These are phyloP conservation scores for Sonneratia alba DNA, from an alignment of 345 rosid genomes.

Conservation along the genomic window DNA sequence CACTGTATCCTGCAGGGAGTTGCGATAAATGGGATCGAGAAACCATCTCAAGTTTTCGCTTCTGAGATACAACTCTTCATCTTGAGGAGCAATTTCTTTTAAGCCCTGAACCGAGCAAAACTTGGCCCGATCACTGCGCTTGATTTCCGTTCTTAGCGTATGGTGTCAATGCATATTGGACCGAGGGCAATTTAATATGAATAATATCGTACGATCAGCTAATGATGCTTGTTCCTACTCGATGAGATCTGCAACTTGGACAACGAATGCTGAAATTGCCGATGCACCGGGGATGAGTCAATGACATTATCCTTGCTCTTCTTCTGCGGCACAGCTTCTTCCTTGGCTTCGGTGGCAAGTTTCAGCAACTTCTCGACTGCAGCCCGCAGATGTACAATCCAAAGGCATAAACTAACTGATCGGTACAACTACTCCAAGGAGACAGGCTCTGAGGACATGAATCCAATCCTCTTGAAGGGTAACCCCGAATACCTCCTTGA, in stretches of 20 bases:
- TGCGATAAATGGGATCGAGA: background rate
- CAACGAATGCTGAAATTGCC: conserved; percentile 7
- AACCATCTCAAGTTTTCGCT: background rate
- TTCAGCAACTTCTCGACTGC: background rate
- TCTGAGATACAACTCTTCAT: background rate
- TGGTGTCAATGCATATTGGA: background rate
- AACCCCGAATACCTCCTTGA: background rate
- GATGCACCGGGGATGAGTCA: background rate
- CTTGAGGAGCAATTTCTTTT: background rate
- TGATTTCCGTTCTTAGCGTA: background rate
- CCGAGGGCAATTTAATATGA: background rate
- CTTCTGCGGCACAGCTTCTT: background rate
- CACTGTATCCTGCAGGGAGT: conserved; percentile 1
- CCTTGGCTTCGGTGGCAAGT: background rate
- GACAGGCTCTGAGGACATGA: no score
- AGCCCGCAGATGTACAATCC: background rate
- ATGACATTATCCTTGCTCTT: background rate
- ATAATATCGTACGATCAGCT: no score
- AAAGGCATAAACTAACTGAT: background rate
- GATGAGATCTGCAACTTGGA: conserved; percentile 8
- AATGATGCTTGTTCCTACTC: background rate
- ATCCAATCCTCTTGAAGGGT: background rate
- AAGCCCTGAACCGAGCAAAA: background rate
- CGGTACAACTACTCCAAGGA: background rate
- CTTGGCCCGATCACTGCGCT: background rate